phyloP scores from a whole-genome alignment of 441 rosid species.

The Euphorbia celastroides region DNA sequence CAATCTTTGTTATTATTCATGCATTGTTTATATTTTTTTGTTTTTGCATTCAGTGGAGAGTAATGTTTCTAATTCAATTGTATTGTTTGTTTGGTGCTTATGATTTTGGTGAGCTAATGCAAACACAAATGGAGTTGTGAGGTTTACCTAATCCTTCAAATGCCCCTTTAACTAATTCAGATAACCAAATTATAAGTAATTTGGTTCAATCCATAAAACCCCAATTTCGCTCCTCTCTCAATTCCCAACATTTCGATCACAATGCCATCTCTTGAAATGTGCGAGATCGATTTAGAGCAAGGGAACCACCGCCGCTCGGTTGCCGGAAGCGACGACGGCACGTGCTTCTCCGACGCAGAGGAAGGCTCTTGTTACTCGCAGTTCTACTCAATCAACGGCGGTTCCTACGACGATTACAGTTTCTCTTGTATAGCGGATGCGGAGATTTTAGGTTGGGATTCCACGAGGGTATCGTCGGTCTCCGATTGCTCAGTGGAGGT shows the following conservation, averaged over 20 bases:
- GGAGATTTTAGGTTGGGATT: slow-evolving; percentile 29
- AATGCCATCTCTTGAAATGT: slow-evolving; percentile 38
- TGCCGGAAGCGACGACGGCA: slow-evolving; percentile 33
- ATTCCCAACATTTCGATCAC: not conserved
- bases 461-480: slow-evolving; percentile 54
- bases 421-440: slow-evolving; percentile 39
- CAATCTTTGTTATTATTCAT: not conserved
- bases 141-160: slow-evolving; percentile 32
- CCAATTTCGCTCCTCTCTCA: not conserved
- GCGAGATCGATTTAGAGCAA: slow-evolving; percentile 64
- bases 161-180: slow-evolving; percentile 26
- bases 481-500: slow-evolving; percentile 53
- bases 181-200: not conserved
- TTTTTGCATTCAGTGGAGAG: not conserved
- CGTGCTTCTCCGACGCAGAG: slow-evolving; percentile 81
- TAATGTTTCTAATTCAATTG: not conserved
- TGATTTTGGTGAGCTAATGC: slow-evolving; percentile 19
- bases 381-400: slow-evolving; percentile 72
- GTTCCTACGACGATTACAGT: slow-evolving; percentile 58
- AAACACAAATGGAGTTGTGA: slow-evolving; percentile 33
- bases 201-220: slow-evolving; percentile 4
- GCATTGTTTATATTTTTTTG: slow-evolving; percentile 1
- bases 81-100: not conserved
- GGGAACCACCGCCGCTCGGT: slow-evolving; percentile 36
- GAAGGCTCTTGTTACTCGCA: slow-evolving; percentile 77